Evolutionary conservation across 257 asterid species (phyloP).

Genomic region (Ehretia macrophylla): DNA sequence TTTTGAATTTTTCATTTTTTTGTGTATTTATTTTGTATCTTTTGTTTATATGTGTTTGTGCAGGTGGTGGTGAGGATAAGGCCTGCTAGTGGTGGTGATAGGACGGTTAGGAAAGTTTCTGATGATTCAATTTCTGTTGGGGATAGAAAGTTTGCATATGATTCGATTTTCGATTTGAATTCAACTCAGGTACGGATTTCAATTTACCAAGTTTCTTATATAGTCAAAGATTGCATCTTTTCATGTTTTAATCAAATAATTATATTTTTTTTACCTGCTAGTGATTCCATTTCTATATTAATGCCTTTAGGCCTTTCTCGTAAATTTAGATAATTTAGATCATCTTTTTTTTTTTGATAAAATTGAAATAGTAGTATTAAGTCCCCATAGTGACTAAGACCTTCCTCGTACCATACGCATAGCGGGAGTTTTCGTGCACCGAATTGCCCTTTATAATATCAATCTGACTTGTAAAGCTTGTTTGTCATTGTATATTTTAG

Average conservation of each 20-base stretch:
- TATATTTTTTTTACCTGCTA: background rate
- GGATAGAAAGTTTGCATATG: constrained; percentile 56
- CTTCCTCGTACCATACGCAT: no score
- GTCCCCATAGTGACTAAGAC: no score
- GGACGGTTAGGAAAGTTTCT: constrained; percentile 53
- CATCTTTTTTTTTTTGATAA: no score
- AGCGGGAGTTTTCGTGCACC: no score
- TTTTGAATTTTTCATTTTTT: constrained; percentile 6
- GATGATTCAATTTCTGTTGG: constrained; percentile 54
- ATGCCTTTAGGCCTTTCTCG: background rate
- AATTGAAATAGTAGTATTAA: no score
- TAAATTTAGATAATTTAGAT: no score
- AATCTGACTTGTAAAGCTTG: no score
- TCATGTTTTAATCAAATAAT: background rate
- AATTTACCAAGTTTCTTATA: background rate
- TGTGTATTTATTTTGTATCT: background rate
- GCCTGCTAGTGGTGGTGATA: constrained; percentile 54
- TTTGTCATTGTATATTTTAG: constrained; percentile 21
- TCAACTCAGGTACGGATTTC: constrained; percentile 66
- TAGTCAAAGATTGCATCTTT: background rate
- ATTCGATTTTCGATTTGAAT: constrained; percentile 63
- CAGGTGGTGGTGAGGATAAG: constrained; percentile 85
- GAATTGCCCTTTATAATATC: no score
- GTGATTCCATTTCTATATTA: background rate
- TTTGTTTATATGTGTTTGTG: constrained; percentile 10